Percentiles rank a stretch among this genome's conserved stretches.
These are phyloP conservation scores for Graphilbum ipis-grandicollis DNA, from an alignment of 2,329 filamentous ascomycete species.

Conservation along the genomic window DNA sequence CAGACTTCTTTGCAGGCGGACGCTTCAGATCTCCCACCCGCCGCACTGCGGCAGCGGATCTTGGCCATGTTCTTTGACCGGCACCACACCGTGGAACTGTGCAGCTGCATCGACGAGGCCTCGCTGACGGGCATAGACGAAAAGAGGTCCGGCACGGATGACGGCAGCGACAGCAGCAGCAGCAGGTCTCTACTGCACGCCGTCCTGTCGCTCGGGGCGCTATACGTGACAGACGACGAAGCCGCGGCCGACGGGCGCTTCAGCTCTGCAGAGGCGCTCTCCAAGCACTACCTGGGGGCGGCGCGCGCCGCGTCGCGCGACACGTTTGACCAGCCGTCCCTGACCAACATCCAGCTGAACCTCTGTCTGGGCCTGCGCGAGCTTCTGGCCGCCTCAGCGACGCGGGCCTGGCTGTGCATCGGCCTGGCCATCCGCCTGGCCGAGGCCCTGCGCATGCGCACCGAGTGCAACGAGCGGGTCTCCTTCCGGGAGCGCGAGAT, in stretches of 20 bases:
- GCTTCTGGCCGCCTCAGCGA: background rate
- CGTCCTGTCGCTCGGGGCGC: background rate
- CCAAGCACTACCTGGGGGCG: background rate
- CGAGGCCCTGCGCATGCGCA: background rate
- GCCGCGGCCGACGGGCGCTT: background rate
- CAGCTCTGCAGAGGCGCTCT: background rate
- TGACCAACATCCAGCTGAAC: background rate
- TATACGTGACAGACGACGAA: background rate
- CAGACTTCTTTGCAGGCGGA: too few relatives aligned
- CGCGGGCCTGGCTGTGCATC: constrained; percentile 1
- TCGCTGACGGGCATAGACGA: too few relatives aligned
- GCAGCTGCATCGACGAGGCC: background rate
- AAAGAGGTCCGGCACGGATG: too few relatives aligned
- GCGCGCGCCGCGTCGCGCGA: background rate
- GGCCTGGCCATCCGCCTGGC: constrained; percentile 1
- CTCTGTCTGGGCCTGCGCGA: background rate
- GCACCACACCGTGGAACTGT: constrained; percentile 2
- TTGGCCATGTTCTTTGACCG: constrained; percentile 1
- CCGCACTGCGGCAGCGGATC: background rate
- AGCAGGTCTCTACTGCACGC: background rate
- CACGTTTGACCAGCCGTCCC: background rate
- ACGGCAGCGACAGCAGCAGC: background rate
- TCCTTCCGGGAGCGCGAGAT: background rate
- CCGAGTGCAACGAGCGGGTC: background rate
- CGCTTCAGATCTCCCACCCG: too few relatives aligned